Evolutionary conservation across 2,329 filamentous ascomycete species (phyloP).

Genomic region (Escovopsis weberi): DNA sequence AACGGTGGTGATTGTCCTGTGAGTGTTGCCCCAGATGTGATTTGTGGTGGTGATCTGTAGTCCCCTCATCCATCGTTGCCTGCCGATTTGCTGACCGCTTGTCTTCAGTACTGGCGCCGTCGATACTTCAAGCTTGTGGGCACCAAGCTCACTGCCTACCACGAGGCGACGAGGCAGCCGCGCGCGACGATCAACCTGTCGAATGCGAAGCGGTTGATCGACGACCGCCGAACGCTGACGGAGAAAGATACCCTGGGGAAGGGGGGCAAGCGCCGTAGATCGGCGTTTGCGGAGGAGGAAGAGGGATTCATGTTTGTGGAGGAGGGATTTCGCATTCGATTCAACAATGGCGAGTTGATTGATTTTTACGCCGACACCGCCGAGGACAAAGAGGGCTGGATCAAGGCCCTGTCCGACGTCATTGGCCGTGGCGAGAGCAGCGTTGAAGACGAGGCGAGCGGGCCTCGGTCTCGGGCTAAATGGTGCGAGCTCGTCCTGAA

Average conservation of each 20-base stretch:
- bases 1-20: constrained; percentile 96
- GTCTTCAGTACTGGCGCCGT: constrained; percentile 76
- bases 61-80: no score
- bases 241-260: constrained; percentile 71
- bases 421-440: constrained; percentile 40
- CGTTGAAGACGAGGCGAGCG: constrained; percentile 28
- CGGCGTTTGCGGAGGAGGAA: constrained; percentile 93
- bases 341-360: constrained; percentile 95
- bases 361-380: constrained; percentile 93
- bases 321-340: constrained; percentile 95
- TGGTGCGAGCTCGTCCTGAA: constrained; percentile 57
- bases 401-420: constrained; percentile 69
- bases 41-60: no score
- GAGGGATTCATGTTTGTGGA: constrained; percentile 99
- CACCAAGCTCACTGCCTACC: constrained; percentile 84
- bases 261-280: constrained; percentile 70
- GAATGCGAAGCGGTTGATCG: constrained; percentile 85
- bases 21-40: constrained; percentile 29
- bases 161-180: constrained; percentile 88
- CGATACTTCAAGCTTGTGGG: constrained; percentile 93
- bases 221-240: constrained; percentile 71
- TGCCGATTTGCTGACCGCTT: constrained; percentile 1
- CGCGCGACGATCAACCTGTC: constrained; percentile 92
- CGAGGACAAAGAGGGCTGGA: constrained; percentile 85
- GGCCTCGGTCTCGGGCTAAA: constrained; percentile 35